These are phyloP conservation scores for Chenopodium formosanum DNA, from an alignment of 148 eudicot species.

Conservation along the genomic window DNA sequence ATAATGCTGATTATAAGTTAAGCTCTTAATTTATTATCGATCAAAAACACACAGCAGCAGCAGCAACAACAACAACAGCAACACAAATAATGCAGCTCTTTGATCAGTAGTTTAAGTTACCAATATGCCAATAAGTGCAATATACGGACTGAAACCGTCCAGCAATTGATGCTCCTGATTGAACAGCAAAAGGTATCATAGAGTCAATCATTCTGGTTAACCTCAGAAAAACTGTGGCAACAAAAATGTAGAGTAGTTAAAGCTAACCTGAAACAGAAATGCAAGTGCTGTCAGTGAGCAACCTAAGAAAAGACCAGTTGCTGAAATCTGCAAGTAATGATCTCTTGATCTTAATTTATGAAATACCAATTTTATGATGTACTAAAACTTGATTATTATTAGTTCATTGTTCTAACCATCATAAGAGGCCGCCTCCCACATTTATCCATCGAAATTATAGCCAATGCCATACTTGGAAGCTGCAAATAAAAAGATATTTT, in stretches of 20 bases:
- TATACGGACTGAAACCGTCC: conserved; percentile 30
- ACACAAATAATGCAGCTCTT: neutral
- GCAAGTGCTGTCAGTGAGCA: conserved; percentile 33
- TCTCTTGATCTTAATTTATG: neutral
- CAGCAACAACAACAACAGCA: neutral
- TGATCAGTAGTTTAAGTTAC: conserved; percentile 18
- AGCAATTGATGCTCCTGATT: conserved; percentile 32
- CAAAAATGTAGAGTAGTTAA: too few relatives aligned
- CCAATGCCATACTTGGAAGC: conserved; percentile 26
- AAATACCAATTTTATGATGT: too few relatives aligned
- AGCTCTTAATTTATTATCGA: too few relatives aligned
- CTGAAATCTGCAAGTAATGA: conserved; percentile 28
- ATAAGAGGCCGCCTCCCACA: conserved; percentile 42
- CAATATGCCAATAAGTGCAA: conserved; percentile 39
- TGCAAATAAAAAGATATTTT: conserved; percentile 6
- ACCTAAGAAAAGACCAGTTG: conserved; percentile 37
- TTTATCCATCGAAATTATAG: conserved; percentile 26
- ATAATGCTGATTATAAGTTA: neutral
- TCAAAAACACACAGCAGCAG: too few relatives aligned
- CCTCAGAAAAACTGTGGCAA: neutral
- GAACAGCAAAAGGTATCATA: neutral
- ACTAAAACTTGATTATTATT: neutral
- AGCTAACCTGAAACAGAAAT: conserved; percentile 32
- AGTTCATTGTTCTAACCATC: conserved; percentile 31
- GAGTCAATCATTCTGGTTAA: neutral